Base-by-base conservation (phyloP, 208 protist species). In the Herpetomonas samuelpessoai region DNA sequence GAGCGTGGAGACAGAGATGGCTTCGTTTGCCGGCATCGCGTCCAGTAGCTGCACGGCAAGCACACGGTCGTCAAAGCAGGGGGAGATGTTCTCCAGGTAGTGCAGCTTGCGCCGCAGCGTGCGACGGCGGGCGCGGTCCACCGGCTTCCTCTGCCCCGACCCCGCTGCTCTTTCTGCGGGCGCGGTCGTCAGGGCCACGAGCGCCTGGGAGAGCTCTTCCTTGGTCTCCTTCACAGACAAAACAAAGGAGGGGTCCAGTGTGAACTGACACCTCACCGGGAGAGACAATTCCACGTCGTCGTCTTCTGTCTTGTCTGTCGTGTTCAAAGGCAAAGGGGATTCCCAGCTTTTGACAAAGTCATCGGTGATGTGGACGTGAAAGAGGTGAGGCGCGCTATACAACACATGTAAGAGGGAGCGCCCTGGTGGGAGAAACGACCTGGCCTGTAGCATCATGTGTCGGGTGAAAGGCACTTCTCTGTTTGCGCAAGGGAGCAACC, bases 31-130 rank as follows among this genome's bases (percentile, higher is more conserved):
- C 0, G 88, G 88, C 26, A 95, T 71, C 6, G 76, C 41, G 60
- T 95, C 88, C n/a, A 95, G 77, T 22, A 95, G 29, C 31, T 80
- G 71, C 55, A 91, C 77, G 3, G 76, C 78, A n/a, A 85, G 52
- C 9, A 95, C 88, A 29, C 69, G 62, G 10, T 88, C 70, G 62
- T 95, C 81, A 24, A 92, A 78, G 64, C 79, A 90, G 1, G 88
- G 84, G 0, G 71, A 79, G 4, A 82, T 81, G 29, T 80, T 74
- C 12, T 48, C 54, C 31, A 83, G 49, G 68, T 74, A 92, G 35
- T 60, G 62, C 30, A 92, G 50, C 25, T 51, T 51, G 1, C 88
- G 84, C 26, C 71, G 58, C 55, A 71, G 75, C 44, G 58, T 70
- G 9, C 80, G 75, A 19, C 44, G 35, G 9, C 14, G 6, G 35